Evolutionary conservation across 345 rosid genomes (phyloP).

Genomic region (Abelmoschus esculentus): DNA sequence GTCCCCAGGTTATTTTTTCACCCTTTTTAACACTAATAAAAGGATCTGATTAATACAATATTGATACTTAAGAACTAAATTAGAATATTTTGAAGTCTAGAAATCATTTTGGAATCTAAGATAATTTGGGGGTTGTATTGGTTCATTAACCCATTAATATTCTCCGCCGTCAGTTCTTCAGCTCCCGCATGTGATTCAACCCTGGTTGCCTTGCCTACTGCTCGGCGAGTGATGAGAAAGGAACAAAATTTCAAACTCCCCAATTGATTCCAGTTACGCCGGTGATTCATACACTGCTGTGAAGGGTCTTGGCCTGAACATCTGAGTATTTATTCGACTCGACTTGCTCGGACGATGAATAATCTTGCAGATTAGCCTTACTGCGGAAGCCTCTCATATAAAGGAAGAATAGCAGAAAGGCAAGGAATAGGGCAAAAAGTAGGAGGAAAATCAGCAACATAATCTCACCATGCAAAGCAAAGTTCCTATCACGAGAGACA

Average conservation of each 20-base stretch:
- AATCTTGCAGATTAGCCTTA: neutral
- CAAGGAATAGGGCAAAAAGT: conserved; percentile 23
- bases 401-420: conserved; percentile 16
- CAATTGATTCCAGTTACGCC: neutral
- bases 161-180: neutral
- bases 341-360: neutral
- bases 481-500: conserved; percentile 30
- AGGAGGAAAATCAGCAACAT: conserved; percentile 34
- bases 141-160: neutral
- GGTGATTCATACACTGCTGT: neutral
- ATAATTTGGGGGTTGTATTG: neutral
- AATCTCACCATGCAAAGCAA: conserved; percentile 44
- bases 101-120: neutral
- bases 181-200: neutral
- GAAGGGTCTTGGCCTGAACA: neutral
- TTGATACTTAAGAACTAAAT: neutral
- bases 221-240: no score
- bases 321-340: neutral
- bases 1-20: no score
- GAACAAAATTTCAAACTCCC: no score
- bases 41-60: neutral
- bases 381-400: conserved; percentile 13
- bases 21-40: no score
- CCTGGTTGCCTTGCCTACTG: no score
- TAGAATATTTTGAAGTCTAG: no score